Evolutionary conservation across 2,329 filamentous ascomycete species (phyloP).

Genomic region (Ilyonectria robusta): DNA sequence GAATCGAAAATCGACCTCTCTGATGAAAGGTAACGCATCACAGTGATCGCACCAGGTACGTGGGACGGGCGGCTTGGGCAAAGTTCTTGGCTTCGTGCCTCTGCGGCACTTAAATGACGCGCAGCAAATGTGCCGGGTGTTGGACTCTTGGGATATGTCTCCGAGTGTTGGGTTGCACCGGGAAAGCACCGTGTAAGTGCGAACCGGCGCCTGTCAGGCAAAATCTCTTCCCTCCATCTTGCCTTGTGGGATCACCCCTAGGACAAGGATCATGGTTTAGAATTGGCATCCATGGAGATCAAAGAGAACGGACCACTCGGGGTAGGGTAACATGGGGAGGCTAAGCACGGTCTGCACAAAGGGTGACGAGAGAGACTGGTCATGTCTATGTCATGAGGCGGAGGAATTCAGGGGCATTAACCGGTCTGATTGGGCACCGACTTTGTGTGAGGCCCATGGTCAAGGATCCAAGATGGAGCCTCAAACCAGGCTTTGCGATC

Average conservation of each 20-base stretch:
- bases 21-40: slow-evolving; percentile 14
- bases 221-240: slow-evolving; percentile 27
- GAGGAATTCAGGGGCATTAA: slow-evolving; percentile 31
- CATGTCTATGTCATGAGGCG: slow-evolving; percentile 31
- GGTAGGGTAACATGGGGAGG: slow-evolving; percentile 35
- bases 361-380: slow-evolving; percentile 31
- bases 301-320: slow-evolving; percentile 33
- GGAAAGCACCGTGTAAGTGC: slow-evolving; percentile 22
- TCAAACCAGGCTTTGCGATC: slow-evolving; percentile 39
- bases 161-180: slow-evolving; percentile 17
- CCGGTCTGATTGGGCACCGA: slow-evolving; percentile 36
- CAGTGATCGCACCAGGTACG: slow-evolving; percentile 33
- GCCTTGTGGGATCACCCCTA: slow-evolving; percentile 37
- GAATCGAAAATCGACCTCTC: slow-evolving; percentile 9
- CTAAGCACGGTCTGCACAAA: not conserved
- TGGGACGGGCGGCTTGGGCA: slow-evolving; percentile 32
- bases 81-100: slow-evolving; percentile 24
- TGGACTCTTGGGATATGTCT: slow-evolving; percentile 26
- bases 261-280: slow-evolving; percentile 37
- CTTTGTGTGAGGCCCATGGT: slow-evolving; percentile 27
- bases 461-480: slow-evolving; percentile 35
- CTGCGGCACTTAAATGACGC: slow-evolving; percentile 43
- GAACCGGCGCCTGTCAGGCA: not conserved
- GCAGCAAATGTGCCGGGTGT: slow-evolving; percentile 41
- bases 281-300: slow-evolving; percentile 38